These are phyloP conservation scores for Aspergillus quadricinctus DNA, from an alignment of 2,329 filamentous ascomycete genomes.

Conservation along the genomic window DNA sequence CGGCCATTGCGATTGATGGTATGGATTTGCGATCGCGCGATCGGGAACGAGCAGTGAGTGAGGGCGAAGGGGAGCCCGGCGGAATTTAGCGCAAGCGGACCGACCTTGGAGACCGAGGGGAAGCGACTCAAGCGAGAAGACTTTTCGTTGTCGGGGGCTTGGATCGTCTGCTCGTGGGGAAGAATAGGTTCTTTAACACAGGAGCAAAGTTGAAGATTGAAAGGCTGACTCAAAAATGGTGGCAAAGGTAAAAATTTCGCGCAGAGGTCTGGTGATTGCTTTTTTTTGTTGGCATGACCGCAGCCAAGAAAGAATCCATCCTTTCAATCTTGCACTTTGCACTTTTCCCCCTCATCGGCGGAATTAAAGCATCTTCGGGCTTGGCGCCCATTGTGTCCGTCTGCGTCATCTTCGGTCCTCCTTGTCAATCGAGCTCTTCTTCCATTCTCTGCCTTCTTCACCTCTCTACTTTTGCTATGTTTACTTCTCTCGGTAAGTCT, in stretches of 20 bases:
- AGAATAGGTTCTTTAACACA: background rate
- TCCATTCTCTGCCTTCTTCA: background rate
- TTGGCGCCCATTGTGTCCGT: background rate
- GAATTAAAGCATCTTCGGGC: background rate
- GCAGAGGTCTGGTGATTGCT: background rate
- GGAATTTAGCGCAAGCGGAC: background rate
- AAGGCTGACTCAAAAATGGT: background rate
- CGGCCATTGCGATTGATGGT: constrained; percentile 13
- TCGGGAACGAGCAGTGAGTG: no score
- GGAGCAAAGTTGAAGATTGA: background rate
- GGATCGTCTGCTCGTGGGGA: background rate
- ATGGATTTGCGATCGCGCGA: background rate
- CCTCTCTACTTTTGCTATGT: background rate
- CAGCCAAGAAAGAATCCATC: background rate
- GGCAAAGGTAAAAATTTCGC: background rate
- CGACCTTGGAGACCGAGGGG: background rate
- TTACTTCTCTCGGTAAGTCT: background rate
- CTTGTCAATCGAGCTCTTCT: background rate
- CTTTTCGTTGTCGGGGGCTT: background rate
- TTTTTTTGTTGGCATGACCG: background rate
- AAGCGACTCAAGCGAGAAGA: background rate
- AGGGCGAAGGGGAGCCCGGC: background rate
- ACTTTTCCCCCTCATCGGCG: background rate
- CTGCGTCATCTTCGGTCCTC: background rate
- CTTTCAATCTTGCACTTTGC: background rate